phyloP scores from a whole-genome alignment of 2,329 filamentous ascomycete genomes.

The Scedosporium minutisporum region DNA sequence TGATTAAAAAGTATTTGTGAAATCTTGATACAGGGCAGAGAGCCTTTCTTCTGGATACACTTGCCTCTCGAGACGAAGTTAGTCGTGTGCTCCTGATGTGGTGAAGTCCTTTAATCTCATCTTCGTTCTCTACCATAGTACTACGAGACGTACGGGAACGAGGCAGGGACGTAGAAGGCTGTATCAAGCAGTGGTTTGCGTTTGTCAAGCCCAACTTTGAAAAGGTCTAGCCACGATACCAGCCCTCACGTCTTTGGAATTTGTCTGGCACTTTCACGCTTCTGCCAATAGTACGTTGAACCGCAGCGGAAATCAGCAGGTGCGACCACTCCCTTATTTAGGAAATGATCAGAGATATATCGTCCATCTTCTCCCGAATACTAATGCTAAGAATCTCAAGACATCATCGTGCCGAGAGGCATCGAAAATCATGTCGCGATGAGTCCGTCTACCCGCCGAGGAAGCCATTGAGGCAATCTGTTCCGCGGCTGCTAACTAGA shows the following conservation, averaged over 20 bases:
- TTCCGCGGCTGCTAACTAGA: conserved; percentile 5
- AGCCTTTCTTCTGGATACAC: too few species aligned
- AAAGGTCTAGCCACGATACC: conserved; percentile 35
- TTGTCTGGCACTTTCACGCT: neutral
- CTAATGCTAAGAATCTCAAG: conserved; percentile 25
- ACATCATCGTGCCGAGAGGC: conserved; percentile 89
- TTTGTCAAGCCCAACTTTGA: conserved; percentile 97
- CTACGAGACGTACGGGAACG: conserved; percentile 82
- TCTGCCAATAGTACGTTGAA: conserved; percentile 60
- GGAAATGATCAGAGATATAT: neutral
- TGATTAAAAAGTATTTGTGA: too few species aligned
- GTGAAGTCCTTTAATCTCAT: neutral
- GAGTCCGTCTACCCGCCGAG: conserved; percentile 32
- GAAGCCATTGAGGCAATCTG: neutral
- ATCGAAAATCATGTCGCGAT: conserved; percentile 94
- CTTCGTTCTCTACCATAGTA: conserved; percentile 35
- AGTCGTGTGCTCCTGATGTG: conserved; percentile 19
- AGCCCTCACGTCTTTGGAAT: neutral
- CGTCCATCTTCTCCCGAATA: neutral
- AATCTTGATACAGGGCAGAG: too few species aligned
- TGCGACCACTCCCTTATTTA: conserved; percentile 25
- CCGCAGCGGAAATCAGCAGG: conserved; percentile 81
- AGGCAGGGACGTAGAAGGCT: conserved; percentile 84
- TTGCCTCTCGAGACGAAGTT: conserved; percentile 80
- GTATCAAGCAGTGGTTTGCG: conserved; percentile 95